Evolutionary conservation across 495 filamentous ascomycete genomes (phyloP).

Genomic region (Penicillium coprophilum): DNA sequence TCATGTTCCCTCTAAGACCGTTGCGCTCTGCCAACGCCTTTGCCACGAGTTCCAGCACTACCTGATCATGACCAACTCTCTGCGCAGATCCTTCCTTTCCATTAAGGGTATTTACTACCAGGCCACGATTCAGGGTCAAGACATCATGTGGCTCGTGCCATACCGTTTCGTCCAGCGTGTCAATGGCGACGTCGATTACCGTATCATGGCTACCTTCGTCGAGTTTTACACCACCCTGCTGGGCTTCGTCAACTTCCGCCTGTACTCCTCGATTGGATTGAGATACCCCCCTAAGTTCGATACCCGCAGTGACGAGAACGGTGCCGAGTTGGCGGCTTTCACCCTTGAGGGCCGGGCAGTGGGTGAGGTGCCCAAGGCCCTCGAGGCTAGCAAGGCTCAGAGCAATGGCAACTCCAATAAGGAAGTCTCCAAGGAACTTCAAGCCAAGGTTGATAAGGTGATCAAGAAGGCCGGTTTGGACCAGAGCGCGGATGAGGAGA

Average conservation of each 20-base stretch:
- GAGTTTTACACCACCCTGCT: conserved; percentile 97
- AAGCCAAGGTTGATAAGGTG: conserved; percentile 55
- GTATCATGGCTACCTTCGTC: conserved; percentile 98
- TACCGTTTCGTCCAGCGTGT: conserved; percentile 95
- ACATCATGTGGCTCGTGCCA: conserved; percentile 94
- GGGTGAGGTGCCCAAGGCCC: conserved; percentile 51
- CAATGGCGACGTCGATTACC: conserved; percentile 90
- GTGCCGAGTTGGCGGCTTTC: conserved; percentile 90
- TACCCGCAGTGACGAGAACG: conserved; percentile 77
- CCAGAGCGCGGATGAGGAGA: conserved; percentile 45
- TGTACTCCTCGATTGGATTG: conserved; percentile 86
- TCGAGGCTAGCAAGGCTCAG: conserved; percentile 51
- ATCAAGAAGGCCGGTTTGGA: conserved; percentile 46
- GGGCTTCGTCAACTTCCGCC: conserved; percentile 90
- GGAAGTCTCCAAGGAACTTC: conserved; percentile 50
- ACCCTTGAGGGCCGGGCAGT: conserved; percentile 73
- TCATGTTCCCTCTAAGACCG: conserved; percentile 86
- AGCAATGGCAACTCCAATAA: conserved; percentile 43
- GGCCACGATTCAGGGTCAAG: conserved; percentile 96
- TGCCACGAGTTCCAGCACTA: conserved; percentile 97
- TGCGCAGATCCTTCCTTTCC: conserved; percentile 93
- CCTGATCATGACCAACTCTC: conserved; percentile 81
- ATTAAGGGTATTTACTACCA: conserved; percentile 99
- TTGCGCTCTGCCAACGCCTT: conserved; percentile 86
- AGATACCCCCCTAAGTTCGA: conserved; percentile 96